Evolutionary conservation across 352 stramenopile genomes (phyloP).

Genomic region (Phytophthora crassamura): DNA sequence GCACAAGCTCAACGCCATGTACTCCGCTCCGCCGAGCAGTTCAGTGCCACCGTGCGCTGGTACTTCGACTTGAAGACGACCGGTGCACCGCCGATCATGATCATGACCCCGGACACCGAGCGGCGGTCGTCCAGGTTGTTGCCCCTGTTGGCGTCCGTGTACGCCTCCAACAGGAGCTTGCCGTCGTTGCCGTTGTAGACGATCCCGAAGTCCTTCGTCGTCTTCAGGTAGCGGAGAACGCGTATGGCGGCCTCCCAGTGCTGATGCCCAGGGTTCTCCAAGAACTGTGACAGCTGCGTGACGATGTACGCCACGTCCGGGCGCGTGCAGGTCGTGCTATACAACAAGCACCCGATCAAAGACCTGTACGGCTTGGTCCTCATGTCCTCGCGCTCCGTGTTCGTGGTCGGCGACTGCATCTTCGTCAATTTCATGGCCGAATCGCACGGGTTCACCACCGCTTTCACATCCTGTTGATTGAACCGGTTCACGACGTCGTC

Average conservation of each 20-base stretch:
- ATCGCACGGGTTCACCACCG: too few species aligned
- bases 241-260: too few species aligned
- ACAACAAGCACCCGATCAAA: neutral
- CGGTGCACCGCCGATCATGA: constrained; percentile 4
- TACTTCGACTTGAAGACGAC: constrained; percentile 16
- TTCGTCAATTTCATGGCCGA: neutral
- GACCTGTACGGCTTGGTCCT: neutral
- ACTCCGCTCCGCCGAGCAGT: constrained; percentile 15
- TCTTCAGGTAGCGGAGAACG: too few species aligned
- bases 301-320: neutral
- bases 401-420: neutral
- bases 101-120: constrained; percentile 3
- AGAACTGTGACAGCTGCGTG: too few species aligned
- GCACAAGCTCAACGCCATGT: constrained; percentile 17
- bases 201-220: too few species aligned
- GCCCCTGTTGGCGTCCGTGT: neutral
- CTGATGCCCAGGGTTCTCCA: too few species aligned
- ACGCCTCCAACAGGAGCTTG: neutral
- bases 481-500: neutral
- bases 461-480: too few species aligned
- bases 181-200: too few species aligned
- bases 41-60: constrained; percentile 12
- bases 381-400: neutral
- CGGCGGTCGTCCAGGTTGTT: neutral
- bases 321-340: neutral